Base-by-base conservation (phyloP, 1,284 basidiomycete genomes). In the Exsudoporus floridanus region DNA sequence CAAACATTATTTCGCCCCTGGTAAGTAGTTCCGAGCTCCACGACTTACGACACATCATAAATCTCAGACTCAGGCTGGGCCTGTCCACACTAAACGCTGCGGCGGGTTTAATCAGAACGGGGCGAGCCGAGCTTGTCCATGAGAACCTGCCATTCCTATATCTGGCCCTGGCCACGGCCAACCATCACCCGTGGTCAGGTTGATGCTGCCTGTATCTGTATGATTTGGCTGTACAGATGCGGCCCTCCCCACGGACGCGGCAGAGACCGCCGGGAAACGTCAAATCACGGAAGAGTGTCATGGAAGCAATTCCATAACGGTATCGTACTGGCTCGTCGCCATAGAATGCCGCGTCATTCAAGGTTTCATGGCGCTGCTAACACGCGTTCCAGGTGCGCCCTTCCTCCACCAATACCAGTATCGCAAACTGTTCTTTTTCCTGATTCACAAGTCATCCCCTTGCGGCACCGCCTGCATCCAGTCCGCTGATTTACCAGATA, bases 351-450 rank as follows among this genome's bases (percentile, higher is more conserved):
- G 53, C 56, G 50, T 69, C 67, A 69, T 36, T 52, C 62, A 69
- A 66, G 66, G 67, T 70, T 66, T 70, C 68, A 70, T 64, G 55
- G 58, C 62, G 57, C 60, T 57, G 68, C 62, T 60, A 60, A 68
- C 66, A 71, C 46, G 66, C 58, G 69, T 58, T 39, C 52, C 48
- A 62, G 62, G 69, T 69, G 67, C 54, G 64, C 59, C 33, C 35
- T 66, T 67, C 40, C 53, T 54, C 62, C 56, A 62, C 62, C 36
- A 52, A 42, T 37, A 40, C 16, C 41, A 4, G 19, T 38, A 67
- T 63, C 55, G 39, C 49, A 61, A 50, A 38, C 54, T 49, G 49
- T 62, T 53, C 54, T 50, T 55, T n/a, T 46, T 69, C 52, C 53
- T 36, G 56, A 64, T 53, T 58, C 56, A 56, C 52, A 18, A 46